Percentiles rank a stretch among this genome's conserved stretches.
Conservation (phyloP, 2,329 filamentous ascomycete genomes). For the Xylaria multiplex region DNA sequence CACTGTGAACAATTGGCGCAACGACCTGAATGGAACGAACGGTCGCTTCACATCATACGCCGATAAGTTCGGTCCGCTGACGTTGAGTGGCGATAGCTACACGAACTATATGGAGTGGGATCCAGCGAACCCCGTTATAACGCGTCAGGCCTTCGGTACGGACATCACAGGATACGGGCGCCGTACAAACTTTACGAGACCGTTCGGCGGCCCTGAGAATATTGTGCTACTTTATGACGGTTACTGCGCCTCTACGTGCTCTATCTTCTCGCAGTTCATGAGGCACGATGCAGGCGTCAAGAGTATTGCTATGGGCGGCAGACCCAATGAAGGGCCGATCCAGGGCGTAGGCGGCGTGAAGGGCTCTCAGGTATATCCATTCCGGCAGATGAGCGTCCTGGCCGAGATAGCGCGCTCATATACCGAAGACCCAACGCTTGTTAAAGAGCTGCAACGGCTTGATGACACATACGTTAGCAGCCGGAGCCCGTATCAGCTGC, state of each 20-base stretch:
- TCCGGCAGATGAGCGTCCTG: constrained; percentile 20
- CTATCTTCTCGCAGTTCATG: constrained; percentile 36
- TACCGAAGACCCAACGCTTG: constrained; percentile 11
- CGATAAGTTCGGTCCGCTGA: constrained; percentile 33
- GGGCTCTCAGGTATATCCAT: constrained; percentile 29
- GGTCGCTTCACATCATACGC: constrained; percentile 31
- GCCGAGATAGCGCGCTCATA: constrained; percentile 22
- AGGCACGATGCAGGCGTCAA: constrained; percentile 30
- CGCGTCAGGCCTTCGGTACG: constrained; percentile 24
- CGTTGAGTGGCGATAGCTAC: constrained; percentile 22
- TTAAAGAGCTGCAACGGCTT: constrained; percentile 22
- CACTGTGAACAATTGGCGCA: constrained; percentile 31
- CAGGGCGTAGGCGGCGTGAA: constrained; percentile 33
- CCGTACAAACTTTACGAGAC: constrained; percentile 33
- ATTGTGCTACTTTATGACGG: constrained; percentile 36
- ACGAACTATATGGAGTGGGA: constrained; percentile 36
- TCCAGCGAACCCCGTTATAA: constrained; percentile 24
- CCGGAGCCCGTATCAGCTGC: constrained; percentile 27
- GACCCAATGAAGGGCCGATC: constrained; percentile 18
- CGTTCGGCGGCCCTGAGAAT: constrained; percentile 33
- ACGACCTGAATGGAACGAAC: constrained; percentile 34
- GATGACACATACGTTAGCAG: constrained; percentile 22
- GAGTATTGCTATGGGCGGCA: constrained; percentile 34
- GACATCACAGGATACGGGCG: constrained; percentile 33
- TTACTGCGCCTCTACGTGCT: constrained; percentile 35